phyloP scores from a whole-genome alignment of 768 basidiomycete genomes.

The Russula vinacea region DNA sequence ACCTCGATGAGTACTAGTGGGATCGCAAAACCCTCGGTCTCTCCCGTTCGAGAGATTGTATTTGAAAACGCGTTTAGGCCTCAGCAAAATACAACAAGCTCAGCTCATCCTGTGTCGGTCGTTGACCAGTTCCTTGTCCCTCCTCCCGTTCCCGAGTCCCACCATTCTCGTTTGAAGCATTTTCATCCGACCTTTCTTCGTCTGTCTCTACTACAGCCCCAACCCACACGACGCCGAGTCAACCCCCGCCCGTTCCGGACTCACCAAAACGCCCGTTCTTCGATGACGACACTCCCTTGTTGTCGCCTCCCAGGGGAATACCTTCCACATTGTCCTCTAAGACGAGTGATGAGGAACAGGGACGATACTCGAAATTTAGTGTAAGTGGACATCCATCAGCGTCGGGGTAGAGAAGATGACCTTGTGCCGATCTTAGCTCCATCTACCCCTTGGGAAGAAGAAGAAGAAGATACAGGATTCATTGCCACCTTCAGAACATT shows the following conservation, averaged over 20 bases:
- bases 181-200: not conserved
- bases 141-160: constrained; percentile 20
- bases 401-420: constrained; percentile 14
- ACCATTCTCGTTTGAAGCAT: constrained; percentile 26
- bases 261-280: constrained; percentile 39
- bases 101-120: constrained; percentile 15
- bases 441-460: constrained; percentile 73
- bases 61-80: constrained; percentile 41
- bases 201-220: constrained; percentile 5
- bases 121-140: constrained; percentile 21
- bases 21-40: not conserved
- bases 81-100: constrained; percentile 10
- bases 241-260: constrained; percentile 12
- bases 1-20: constrained; percentile 13
- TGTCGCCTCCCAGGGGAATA: constrained; percentile 29
- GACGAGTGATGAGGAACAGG: constrained; percentile 47
- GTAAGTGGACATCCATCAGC: constrained; percentile 45
- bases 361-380: constrained; percentile 70
- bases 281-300: too few species aligned
- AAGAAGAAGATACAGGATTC: constrained; percentile 65
- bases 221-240: constrained; percentile 22
- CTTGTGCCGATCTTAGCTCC: constrained; percentile 48
- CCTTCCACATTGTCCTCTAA: too few species aligned
- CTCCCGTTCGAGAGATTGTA: constrained; percentile 29
- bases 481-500: constrained; percentile 38